Conservation (phyloP, 257 asterid genomes). For the Verbena officinalis region DNA sequence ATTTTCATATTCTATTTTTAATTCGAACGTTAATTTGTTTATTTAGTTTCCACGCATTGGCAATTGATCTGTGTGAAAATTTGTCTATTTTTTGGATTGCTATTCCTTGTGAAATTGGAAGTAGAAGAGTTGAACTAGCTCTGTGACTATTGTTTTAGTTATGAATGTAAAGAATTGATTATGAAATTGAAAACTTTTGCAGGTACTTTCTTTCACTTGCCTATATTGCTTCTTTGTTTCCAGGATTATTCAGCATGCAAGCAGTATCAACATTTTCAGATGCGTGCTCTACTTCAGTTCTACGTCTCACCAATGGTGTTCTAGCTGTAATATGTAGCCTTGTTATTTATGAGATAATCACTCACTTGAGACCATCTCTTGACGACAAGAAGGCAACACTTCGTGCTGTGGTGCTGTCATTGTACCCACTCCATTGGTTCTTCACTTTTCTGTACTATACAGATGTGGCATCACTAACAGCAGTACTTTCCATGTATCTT, state of each 20-base stretch:
- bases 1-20: background rate
- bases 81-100: constrained; percentile 11
- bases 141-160: background rate
- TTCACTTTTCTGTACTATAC: constrained; percentile 86
- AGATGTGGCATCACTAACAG: constrained; percentile 87
- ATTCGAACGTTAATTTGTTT: constrained; percentile 1
- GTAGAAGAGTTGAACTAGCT: background rate
- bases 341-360: constrained; percentile 64
- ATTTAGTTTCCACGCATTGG: background rate
- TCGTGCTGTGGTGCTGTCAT: constrained; percentile 63
- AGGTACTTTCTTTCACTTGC: constrained; percentile 97
- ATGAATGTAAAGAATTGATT: constrained; percentile 38
- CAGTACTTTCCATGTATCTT: constrained; percentile 86
- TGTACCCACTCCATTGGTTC: constrained; percentile 98
- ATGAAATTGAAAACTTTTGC: constrained; percentile 48
- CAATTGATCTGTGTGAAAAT: constrained; percentile 1
- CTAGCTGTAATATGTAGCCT: constrained; percentile 77
- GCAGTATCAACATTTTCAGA: constrained; percentile 57
- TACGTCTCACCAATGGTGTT: constrained; percentile 76
- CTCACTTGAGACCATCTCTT: constrained; percentile 68
- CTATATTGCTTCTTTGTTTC: constrained; percentile 90
- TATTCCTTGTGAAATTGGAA: background rate
- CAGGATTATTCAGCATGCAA: constrained; percentile 55
- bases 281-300: constrained; percentile 67
- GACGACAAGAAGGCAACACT: constrained; percentile 72